phyloP scores from a whole-genome alignment of 495 filamentous ascomycete species.

The Talaromyces wortmannii region DNA sequence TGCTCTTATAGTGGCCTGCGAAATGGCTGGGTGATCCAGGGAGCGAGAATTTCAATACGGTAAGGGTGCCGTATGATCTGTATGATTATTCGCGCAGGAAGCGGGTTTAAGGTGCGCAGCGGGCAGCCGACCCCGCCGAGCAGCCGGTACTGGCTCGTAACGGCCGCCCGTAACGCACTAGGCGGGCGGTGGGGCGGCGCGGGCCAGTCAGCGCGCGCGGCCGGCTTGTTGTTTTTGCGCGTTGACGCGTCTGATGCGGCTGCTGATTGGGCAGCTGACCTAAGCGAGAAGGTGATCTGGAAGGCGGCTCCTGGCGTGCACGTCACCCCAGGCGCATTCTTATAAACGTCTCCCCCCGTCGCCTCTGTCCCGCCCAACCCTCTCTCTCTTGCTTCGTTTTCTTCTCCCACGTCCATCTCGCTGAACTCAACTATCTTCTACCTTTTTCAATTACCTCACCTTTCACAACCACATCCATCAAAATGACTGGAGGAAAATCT shows the following conservation, averaged over 20 bases:
- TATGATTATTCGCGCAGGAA: constrained; percentile 32
- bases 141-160: constrained; percentile 13
- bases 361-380: constrained; percentile 17
- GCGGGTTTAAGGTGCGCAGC: constrained; percentile 8
- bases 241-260: constrained; percentile 20
- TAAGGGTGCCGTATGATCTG: constrained; percentile 38
- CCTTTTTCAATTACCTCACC: constrained; percentile 16
- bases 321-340: constrained; percentile 37
- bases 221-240: neutral
- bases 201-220: neutral
- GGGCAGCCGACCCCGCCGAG: constrained; percentile 19
- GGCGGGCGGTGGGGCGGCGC: constrained; percentile 16
- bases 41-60: constrained; percentile 46
- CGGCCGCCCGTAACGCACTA: constrained; percentile 17
- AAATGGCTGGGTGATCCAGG: constrained; percentile 38
- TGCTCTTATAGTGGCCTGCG: constrained; percentile 45
- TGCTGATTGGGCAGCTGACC: constrained; percentile 32
- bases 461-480: constrained; percentile 46
- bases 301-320: constrained; percentile 26
- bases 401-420: constrained; percentile 12
- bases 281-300: constrained; percentile 49
- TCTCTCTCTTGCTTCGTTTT: constrained; percentile 18
- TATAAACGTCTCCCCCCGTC: constrained; percentile 36
- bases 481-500: constrained; percentile 99
- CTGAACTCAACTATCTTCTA: constrained; percentile 13